phyloP scores from a whole-genome alignment of 2,329 filamentous ascomycete genomes.

The Teratosphaeria nubilosa region DNA sequence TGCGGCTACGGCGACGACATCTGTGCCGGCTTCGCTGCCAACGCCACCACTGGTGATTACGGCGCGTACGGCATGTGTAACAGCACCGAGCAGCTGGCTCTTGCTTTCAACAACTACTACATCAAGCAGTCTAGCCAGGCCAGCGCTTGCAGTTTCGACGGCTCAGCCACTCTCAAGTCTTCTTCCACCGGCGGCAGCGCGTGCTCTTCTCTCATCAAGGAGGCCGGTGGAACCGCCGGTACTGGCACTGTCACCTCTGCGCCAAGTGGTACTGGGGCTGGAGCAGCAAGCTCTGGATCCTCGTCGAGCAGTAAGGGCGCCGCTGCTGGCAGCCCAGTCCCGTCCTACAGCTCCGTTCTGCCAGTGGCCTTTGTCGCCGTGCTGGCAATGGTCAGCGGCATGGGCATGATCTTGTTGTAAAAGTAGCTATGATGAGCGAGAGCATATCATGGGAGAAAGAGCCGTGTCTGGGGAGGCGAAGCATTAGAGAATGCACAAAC shows the following conservation, averaged over 20 bases:
- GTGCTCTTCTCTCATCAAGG: conserved; percentile 51
- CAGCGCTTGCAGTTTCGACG: conserved; percentile 61
- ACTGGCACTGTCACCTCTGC: conserved; percentile 44
- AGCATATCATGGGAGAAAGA: background rate
- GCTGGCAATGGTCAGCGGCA: conserved; percentile 19
- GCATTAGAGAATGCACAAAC: background rate
- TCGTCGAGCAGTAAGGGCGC: conserved; percentile 14
- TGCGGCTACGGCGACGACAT: conserved; percentile 49
- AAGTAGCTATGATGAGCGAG: background rate
- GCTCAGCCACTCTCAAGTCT: conserved; percentile 50
- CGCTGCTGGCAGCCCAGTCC: conserved; percentile 8
- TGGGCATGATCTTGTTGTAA: conserved; percentile 26
- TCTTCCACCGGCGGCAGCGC: conserved; percentile 35
- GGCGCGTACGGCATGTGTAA: conserved; percentile 73
- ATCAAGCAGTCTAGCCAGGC: conserved; percentile 37
- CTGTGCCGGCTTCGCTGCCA: conserved; percentile 59
- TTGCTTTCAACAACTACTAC: conserved; percentile 66
- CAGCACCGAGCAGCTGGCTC: conserved; percentile 59
- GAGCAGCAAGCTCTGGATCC: conserved; percentile 11
- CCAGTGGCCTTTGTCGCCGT: conserved; percentile 17
- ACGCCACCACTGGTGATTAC: conserved; percentile 58
- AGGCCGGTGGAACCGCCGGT: conserved; percentile 50
- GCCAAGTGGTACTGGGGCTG: conserved; percentile 32
- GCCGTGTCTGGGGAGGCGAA: background rate
- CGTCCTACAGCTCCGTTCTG: conserved; percentile 12